Evolutionary conservation across 139 green algal species (phyloP), one percentile per base, ranked within the genome.

Genomic region (Micractinium sp.): DNA sequence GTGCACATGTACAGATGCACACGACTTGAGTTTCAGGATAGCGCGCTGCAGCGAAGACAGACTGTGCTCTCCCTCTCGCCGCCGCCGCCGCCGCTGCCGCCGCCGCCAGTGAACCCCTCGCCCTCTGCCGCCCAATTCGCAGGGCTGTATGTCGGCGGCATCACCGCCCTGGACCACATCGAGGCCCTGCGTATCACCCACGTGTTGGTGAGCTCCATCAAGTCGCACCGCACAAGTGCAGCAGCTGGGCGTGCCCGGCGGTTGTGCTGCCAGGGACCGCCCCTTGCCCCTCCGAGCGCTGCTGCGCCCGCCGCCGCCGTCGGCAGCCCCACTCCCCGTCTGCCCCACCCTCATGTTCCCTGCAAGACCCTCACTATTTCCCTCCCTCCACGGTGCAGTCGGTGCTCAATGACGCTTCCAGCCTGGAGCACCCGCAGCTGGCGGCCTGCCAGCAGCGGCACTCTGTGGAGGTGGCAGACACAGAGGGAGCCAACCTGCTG

Each of bases 141-240:
- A 95, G 94, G 92, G 0, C 81, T 96, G 27, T 95, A 88, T 36
- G 16, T 96, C 13, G 91, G 92, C 31, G 75, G 85, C 39, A 61
- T 95, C 38, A 66, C 76, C 14, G 89, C 88, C 29, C 82, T 96
- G 3, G 82, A 92, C 0, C 56, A 90, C 56, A 33, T 95, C 0
- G 66, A 88, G 12, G 56, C 82, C n/a, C 80, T 93, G 47, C 73
- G 88, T 15, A 94, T 96, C 80, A 95, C 93, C 0, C 94, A 96
- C 61, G 87, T 96, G 0, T 61, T 96, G 90, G 94, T 96, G 78
- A 85, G 93, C 73, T 22, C 5, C 3, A 0, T 47, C 7, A 31
- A 1, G 53, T n/a, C 31, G 15, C 35, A 23, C 2, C 13, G 2
- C 81, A 29, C 23, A 2, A 41, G 38, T 23, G 39, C 39, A 35